These are phyloP conservation scores for Cystoderma amianthinum DNA, from an alignment of 768 basidiomycete species.

Conservation along the genomic window DNA sequence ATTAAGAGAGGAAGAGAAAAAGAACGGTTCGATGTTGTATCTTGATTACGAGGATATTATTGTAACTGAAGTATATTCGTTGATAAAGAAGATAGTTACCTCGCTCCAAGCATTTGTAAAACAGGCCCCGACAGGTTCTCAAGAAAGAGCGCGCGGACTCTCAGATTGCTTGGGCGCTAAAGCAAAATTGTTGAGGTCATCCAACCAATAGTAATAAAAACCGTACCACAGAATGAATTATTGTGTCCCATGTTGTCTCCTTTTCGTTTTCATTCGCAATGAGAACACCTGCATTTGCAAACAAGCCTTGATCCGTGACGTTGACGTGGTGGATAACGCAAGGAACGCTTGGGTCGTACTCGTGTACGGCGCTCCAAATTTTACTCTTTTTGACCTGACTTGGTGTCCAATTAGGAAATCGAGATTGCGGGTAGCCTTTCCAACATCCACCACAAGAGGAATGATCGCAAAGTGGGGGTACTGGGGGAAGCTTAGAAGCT, in stretches of 20 bases:
- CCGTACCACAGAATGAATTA: conserved; percentile 22
- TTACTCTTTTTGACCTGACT: conserved; percentile 34
- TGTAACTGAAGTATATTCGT: background rate
- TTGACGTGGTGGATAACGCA: conserved; percentile 34
- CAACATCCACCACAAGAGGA: conserved; percentile 30
- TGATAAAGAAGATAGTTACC: conserved; percentile 14
- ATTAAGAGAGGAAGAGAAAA: conserved; percentile 41
- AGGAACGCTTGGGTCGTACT: conserved; percentile 17
- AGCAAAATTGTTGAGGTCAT: background rate
- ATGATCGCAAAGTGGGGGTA: conserved; percentile 30
- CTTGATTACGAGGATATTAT: conserved; percentile 9
- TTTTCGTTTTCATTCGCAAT: conserved; percentile 8
- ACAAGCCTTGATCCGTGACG: conserved; percentile 28
- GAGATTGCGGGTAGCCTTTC: conserved; percentile 34
- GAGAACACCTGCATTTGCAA: conserved; percentile 15
- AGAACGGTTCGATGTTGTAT: conserved; percentile 43
- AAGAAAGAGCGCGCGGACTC: conserved; percentile 41
- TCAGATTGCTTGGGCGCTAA: conserved; percentile 16
- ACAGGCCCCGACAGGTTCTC: conserved; percentile 39
- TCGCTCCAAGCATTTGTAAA: conserved; percentile 46
- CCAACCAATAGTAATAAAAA: background rate
- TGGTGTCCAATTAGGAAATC: conserved; percentile 52
- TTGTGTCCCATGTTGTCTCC: conserved; percentile 21
- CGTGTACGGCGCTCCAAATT: conserved; percentile 26
- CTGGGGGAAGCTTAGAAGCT: conserved; percentile 21